Evolutionary conservation across 2,329 filamentous ascomycete species (phyloP).

Genomic region (Alternaria tenuissima): DNA sequence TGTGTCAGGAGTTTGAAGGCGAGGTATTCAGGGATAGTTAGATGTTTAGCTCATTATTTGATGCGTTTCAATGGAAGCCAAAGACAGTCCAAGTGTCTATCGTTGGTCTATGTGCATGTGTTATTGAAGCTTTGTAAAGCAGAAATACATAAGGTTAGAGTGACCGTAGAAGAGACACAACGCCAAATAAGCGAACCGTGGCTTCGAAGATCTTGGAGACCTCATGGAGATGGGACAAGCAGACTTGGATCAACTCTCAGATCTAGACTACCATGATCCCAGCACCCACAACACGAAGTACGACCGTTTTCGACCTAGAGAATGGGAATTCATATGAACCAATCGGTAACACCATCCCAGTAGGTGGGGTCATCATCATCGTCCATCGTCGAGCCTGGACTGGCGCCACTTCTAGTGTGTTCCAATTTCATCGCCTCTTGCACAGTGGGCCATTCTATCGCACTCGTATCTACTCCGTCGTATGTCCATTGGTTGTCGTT

Average conservation of each 20-base stretch:
- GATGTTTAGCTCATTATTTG: not conserved
- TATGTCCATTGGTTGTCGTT: not conserved
- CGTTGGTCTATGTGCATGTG: not conserved
- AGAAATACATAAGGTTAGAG: not conserved
- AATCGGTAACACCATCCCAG: slow-evolving; percentile 26
- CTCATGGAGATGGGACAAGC: not conserved
- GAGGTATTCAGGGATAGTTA: slow-evolving; percentile 3
- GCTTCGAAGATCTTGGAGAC: not conserved
- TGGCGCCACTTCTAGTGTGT: not conserved
- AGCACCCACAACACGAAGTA: not conserved
- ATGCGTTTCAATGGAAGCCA: not conserved
- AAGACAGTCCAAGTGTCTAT: not conserved
- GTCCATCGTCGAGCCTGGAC: slow-evolving; percentile 1
- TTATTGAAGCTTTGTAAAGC: not conserved
- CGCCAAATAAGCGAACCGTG: too few relatives aligned
- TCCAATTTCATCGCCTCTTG: slow-evolving; percentile 17
- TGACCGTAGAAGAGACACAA: not conserved
- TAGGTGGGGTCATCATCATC: slow-evolving; percentile 3
- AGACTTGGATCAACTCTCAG: not conserved
- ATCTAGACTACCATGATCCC: not conserved
- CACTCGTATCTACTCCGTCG: slow-evolving; percentile 9
- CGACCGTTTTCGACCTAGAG: not conserved
- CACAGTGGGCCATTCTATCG: slow-evolving; percentile 29
- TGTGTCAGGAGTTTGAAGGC: not conserved
- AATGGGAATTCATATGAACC: slow-evolving; percentile 9